Evolutionary conservation across 306 rosid genomes (phyloP).

Genomic region (Biancaea sappan): DNA sequence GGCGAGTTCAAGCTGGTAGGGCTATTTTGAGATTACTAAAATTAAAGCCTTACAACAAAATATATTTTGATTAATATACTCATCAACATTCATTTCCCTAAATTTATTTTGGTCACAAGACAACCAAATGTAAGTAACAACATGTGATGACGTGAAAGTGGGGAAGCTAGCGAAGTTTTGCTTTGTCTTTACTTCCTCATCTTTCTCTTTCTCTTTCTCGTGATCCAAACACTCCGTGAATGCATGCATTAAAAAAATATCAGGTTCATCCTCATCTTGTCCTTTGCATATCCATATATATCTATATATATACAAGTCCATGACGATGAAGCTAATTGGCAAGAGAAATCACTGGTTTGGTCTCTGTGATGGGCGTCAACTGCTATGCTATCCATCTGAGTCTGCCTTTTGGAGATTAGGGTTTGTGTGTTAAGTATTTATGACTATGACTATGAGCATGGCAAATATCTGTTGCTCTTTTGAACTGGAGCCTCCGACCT

Average conservation of each 20-base stretch:
- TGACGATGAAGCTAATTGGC: background rate
- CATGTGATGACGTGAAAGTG: background rate
- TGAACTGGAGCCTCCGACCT: conserved; percentile 81
- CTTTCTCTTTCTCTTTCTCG: conserved; percentile 36
- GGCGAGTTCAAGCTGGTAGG: too few relatives aligned
- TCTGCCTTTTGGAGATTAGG: conserved; percentile 19
- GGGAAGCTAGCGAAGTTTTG: background rate
- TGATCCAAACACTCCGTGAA: conserved; percentile 37
- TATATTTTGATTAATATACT: too few relatives aligned
- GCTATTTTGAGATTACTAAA: too few relatives aligned
- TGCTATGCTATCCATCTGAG: conserved; percentile 13
- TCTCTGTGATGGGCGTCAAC: conserved; percentile 35
- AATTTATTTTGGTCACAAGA: too few relatives aligned
- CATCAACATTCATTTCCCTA: too few relatives aligned
- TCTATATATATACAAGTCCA: background rate
- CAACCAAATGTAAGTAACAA: too few relatives aligned
- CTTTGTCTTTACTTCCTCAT: background rate
- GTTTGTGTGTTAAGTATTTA: conserved; percentile 19
- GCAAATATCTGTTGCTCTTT: conserved; percentile 62
- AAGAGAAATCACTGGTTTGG: conserved; percentile 9
- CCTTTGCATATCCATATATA: conserved; percentile 6
- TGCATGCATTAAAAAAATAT: conserved; percentile 6
- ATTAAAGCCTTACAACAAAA: too few relatives aligned
- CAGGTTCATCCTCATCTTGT: background rate
- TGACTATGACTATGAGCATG: too few relatives aligned